phyloP scores from a whole-genome alignment of 805 yeast genomes.

The Wickerhamia fluorescens region DNA sequence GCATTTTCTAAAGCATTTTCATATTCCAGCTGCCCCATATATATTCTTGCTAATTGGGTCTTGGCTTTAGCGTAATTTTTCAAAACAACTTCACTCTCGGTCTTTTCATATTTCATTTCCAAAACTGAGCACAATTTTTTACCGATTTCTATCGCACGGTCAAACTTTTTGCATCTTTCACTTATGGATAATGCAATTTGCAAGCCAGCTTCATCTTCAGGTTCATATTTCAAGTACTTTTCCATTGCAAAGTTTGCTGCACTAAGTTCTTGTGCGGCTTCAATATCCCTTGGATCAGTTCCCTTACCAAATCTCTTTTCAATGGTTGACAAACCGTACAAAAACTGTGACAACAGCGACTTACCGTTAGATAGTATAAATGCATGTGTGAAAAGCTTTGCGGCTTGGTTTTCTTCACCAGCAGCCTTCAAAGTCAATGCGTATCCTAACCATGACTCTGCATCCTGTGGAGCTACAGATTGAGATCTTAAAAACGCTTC shows the following conservation, averaged over 20 bases:
- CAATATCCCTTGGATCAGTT: constrained; percentile 48
- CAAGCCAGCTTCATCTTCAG: constrained; percentile 52
- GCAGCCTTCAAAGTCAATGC: constrained; percentile 54
- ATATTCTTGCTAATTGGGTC: constrained; percentile 65
- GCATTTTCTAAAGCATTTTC: constrained; percentile 56
- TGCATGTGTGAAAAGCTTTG: constrained; percentile 67
- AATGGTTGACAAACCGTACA: constrained; percentile 60
- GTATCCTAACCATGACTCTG: constrained; percentile 80
- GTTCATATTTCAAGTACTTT: constrained; percentile 55
- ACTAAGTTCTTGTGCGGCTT: constrained; percentile 56
- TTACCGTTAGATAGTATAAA: constrained; percentile 69
- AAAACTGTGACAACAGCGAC: constrained; percentile 59
- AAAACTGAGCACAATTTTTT: constrained; percentile 38
- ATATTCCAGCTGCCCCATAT: constrained; percentile 53
- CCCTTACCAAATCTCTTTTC: constrained; percentile 36
- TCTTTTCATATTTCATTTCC: constrained; percentile 50
- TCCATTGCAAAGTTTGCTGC: constrained; percentile 62
- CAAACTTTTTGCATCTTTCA: constrained; percentile 67
- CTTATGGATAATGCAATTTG: constrained; percentile 47
- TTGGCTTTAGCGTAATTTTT: constrained; percentile 51
- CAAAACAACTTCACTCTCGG: constrained; percentile 43
- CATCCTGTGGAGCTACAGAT: constrained; percentile 70
- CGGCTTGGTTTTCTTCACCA: constrained; percentile 47
- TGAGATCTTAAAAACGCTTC: constrained; percentile 70
- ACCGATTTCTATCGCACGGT: constrained; percentile 44